Conservation (phyloP, 495 filamentous ascomycete genomes). For the Apodospora peruviana region DNA sequence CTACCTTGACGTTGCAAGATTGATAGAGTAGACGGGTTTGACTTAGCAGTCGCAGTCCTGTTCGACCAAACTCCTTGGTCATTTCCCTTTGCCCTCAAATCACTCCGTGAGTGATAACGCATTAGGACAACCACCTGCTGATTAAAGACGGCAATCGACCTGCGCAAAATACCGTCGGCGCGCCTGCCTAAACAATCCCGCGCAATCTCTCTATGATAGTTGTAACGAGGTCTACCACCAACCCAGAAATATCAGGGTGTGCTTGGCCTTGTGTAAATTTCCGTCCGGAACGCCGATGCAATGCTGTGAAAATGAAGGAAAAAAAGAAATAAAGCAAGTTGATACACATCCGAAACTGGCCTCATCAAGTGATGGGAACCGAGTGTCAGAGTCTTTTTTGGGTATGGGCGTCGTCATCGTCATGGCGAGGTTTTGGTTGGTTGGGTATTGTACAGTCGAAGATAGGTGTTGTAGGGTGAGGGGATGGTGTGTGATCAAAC, state of each 20-base stretch:
- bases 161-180: conserved; percentile 39
- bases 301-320: conserved; percentile 35
- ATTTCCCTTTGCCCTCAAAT: too few relatives aligned
- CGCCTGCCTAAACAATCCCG: conserved; percentile 5
- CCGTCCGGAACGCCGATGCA: conserved; percentile 48
- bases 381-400: conserved; percentile 16
- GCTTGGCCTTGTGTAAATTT: conserved; percentile 24
- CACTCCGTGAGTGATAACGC: too few relatives aligned
- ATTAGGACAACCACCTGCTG: too few relatives aligned
- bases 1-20: too few relatives aligned
- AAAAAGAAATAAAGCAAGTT: conserved; percentile 24
- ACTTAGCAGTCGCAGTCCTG: conserved; percentile 17
- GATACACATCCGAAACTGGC: conserved; percentile 23
- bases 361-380: neutral
- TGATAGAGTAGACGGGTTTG: too few relatives aligned
- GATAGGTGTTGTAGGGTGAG: neutral
- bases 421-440: conserved; percentile 34
- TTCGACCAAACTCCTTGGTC: neutral
- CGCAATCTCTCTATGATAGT: conserved; percentile 15
- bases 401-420: conserved; percentile 39
- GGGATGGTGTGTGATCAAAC: neutral
- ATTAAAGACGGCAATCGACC: conserved; percentile 53
- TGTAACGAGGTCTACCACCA: neutral
- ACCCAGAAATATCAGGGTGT: neutral
- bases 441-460: conserved; percentile 19